Evolutionary conservation across 768 basidiomycete genomes (phyloP).

Genomic region (Psilocybe cubensis): DNA sequence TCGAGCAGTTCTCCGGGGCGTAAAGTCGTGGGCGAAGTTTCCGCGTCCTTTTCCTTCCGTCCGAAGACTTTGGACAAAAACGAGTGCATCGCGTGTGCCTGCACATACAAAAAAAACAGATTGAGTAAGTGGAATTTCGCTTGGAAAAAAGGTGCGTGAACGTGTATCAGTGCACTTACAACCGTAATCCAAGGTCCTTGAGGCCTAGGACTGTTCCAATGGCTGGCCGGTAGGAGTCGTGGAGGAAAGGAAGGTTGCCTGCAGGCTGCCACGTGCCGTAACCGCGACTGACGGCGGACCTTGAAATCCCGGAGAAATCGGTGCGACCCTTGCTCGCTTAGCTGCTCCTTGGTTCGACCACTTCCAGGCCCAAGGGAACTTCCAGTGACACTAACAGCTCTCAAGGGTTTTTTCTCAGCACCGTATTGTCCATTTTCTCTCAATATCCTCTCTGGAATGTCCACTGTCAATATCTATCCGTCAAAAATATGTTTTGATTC

Average conservation of each 20-base stretch:
- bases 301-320: conserved; percentile 5
- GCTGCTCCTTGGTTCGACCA: not conserved
- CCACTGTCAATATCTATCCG: no score
- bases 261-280: conserved; percentile 20
- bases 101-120: conserved; percentile 7
- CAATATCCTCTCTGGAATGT: no score
- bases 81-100: conserved; percentile 56
- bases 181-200: conserved; percentile 21
- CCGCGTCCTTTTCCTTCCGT: conserved; percentile 69
- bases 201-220: conserved; percentile 17
- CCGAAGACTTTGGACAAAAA: conserved; percentile 81
- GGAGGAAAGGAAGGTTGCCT: conserved; percentile 13
- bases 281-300: conserved; percentile 12
- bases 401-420: no score
- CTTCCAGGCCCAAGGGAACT: no score
- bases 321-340: not conserved
- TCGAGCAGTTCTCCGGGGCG: conserved; percentile 58
- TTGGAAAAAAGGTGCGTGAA: conserved; percentile 3
- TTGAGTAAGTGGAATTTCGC: not conserved
- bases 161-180: conserved; percentile 19
- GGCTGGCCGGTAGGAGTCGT: conserved; percentile 13
- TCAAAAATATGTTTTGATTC: no score
- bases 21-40: conserved; percentile 35
- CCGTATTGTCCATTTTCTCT: no score
- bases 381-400: no score